These are phyloP conservation scores for Pyronema omphalodes DNA, from an alignment of 495 filamentous ascomycete species.

Conservation along the genomic window DNA sequence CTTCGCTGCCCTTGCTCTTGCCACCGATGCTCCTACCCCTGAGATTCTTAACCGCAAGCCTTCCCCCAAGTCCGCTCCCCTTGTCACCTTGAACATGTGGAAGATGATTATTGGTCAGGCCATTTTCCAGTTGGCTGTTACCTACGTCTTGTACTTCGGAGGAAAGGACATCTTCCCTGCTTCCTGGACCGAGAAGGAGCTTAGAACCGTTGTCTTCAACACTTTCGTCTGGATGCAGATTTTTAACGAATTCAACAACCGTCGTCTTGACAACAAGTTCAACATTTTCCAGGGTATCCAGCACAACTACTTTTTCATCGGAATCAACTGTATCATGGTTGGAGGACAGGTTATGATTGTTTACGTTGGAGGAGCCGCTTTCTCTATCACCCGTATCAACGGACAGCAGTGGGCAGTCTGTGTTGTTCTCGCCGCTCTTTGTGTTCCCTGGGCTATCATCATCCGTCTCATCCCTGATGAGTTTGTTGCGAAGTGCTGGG, in stretches of 20 bases:
- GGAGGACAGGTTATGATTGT: constrained; percentile 67
- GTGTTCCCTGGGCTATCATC: constrained; percentile 53
- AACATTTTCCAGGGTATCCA: constrained; percentile 75
- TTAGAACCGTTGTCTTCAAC: constrained; percentile 72
- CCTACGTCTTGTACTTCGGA: constrained; percentile 62
- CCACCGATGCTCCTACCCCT: constrained; percentile 65
- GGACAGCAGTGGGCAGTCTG: constrained; percentile 59
- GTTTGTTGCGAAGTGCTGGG: constrained; percentile 30
- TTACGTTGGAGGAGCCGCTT: constrained; percentile 54
- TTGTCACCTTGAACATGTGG: constrained; percentile 81
- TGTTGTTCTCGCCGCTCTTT: constrained; percentile 49
- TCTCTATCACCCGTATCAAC: constrained; percentile 48
- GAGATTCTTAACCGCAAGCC: constrained; percentile 67
- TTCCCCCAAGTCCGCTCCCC: constrained; percentile 54
- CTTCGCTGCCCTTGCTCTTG: constrained; percentile 68
- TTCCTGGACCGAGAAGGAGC: constrained; percentile 32
- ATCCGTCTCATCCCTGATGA: constrained; percentile 50
- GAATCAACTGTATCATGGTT: constrained; percentile 64
- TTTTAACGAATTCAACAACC: constrained; percentile 90
- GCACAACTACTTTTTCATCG: constrained; percentile 63
- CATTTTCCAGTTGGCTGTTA: constrained; percentile 61
- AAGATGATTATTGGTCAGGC: constrained; percentile 88
- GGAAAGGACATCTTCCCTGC: constrained; percentile 37
- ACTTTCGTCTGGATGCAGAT: constrained; percentile 96
- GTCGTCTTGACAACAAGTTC: constrained; percentile 70